Evolutionary conservation across 2,329 filamentous ascomycete genomes (phyloP), one percentile per base, ranked within the genome.

Genomic region (Fusarium sp.): DNA sequence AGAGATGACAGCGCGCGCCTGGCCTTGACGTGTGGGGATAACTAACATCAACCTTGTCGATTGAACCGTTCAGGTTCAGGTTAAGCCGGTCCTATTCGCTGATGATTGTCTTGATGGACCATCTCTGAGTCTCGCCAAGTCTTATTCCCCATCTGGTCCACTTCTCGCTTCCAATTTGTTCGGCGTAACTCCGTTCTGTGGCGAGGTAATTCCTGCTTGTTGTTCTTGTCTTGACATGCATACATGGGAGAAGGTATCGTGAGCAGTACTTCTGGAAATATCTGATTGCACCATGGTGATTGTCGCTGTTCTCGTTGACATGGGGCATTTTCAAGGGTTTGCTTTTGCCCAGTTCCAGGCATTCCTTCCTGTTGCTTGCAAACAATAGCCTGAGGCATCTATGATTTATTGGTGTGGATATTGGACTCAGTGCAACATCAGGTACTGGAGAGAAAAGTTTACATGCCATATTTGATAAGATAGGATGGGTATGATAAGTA

Each of bases 121-220:
- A 65, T 39, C 39, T 53, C 51, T 50, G 41, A 54, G 31, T 36
- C 51, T 71, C 45, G 39, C 50, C 54, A 48, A 53, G 63, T 41
- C 61, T 60, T 48, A 33, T 44, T 22, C 24, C 39, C 45, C 59
- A 24, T 42, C 44, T 55, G 48, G 44, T 39, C 50, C 68, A 45
- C 54, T 57, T 55, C 38, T 55, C 60, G 44, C 50, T 57, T 55
- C 30, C 42, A 57, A 48, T 38, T 44, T 28, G 28, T 54, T 72
- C 71, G 71, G 67, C 28, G 63, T 57, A 69, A 72, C 50, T 74
- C 71, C 68, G 59, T 51, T 63, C 67, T 47, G 67, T 74, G 68
- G 59, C 59, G 28, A 61, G 57, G 48, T 33, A 31, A 54, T 48
- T 51, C 51, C 31, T 26, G 47, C 36, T 48, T 58, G 36, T 54